Base-by-base conservation (phyloP, 208 protist species). In the Wallacemonas collosoma region DNA sequence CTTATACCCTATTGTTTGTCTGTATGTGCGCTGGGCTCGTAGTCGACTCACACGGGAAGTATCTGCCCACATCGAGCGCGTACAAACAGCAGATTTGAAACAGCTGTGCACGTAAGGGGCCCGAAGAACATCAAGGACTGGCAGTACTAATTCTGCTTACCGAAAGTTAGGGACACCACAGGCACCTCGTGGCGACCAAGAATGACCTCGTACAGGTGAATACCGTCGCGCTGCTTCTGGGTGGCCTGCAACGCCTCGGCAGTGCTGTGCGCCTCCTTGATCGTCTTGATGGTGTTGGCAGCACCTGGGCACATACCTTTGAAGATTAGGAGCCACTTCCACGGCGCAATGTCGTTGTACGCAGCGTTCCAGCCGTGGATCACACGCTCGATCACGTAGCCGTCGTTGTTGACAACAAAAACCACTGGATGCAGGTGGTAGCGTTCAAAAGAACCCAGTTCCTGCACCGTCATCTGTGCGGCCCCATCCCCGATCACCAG, bases 401-500 rank as follows among this genome's bases (percentile, higher is more conserved):
- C 80, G 57, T 84, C 68, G 72, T 86, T 86, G 78, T 86, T 82
- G 40, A 84, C 68, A n/a, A 86, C 70, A 68, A 89, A 81, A 6
- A 82, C 26, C 68, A 79, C 50, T n/a, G 80, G 60, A 36, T 47
- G 73, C 51, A 86, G 62, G 38, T 66, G 54, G 75, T 72, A 35
- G 66, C 82, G 83, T 26, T 63, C 11, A 71, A 84, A 83, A 56
- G 77, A 69, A 71, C 78, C 63, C 44, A 89, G 48, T 71, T 81
- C 75, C 75, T 89, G 80, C 44, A 73, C 66, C 38, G 75, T 86
- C 80, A 86, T 81, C 70, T 81, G 71, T 11, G 81, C 75, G 2
- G 80, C 5, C 35, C 72, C 80, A 55, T 86, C 77, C 45, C 83
- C 83, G 7, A 83, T 66, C 2, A 63, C 36, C 4, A 85, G 62